phyloP scores from a whole-genome alignment of 306 rosid species.

The Trifolium pratense region DNA sequence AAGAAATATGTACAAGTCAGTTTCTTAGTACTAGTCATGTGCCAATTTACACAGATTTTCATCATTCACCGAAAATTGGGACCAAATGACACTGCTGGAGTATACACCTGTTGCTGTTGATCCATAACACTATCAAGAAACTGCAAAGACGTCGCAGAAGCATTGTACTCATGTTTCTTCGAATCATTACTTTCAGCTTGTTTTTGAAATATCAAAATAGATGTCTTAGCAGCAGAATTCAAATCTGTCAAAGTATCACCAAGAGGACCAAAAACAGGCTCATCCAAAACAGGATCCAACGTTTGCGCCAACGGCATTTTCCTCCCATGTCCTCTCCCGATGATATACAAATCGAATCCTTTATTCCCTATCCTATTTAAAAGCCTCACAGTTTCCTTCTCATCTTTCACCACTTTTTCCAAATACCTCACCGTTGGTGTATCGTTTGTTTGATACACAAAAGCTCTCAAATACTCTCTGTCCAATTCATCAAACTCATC shows the following conservation, averaged over 20 bases:
- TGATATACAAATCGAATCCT: constrained; percentile 45
- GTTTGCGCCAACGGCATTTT: constrained; percentile 55
- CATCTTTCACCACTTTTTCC: constrained; percentile 47
- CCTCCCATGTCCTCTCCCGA: constrained; percentile 54
- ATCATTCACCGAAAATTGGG: background rate
- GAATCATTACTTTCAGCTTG: background rate
- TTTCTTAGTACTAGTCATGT: background rate
- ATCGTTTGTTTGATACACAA: constrained; percentile 13
- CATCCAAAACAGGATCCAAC: constrained; percentile 47
- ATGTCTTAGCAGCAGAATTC: constrained; percentile 47
- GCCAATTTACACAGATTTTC: background rate
- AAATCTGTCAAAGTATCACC: constrained; percentile 53
- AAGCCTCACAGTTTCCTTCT: constrained; percentile 44
- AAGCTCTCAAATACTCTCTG: constrained; percentile 1
- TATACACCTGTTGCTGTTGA: background rate
- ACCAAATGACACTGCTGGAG: background rate
- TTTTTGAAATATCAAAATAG: constrained; percentile 48
- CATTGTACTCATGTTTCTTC: background rate
- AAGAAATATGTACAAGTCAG: constrained; percentile 12
- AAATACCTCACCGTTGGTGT: constrained; percentile 33
- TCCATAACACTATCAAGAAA: background rate
- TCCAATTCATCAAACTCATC: constrained; percentile 44
- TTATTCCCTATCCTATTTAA: constrained; percentile 43
- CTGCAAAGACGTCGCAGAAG: background rate
- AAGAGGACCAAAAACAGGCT: constrained; percentile 53